Conservation (phyloP, 2,329 filamentous ascomycete genomes). For the Trichothecium roseum region DNA sequence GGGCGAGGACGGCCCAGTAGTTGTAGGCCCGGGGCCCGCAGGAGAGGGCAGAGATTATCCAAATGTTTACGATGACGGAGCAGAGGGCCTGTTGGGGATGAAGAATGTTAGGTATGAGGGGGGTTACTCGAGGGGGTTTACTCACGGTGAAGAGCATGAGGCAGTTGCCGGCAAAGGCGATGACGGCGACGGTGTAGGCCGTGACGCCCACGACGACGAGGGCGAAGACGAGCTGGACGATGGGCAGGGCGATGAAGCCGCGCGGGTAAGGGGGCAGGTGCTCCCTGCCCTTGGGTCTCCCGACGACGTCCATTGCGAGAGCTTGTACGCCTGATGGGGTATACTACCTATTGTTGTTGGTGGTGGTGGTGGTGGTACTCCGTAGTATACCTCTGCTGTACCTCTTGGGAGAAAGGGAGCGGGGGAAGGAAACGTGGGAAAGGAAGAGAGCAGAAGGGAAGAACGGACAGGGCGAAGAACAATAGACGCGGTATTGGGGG, state of each 20-base stretch:
- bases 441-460: too few relatives aligned
- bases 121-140: too few relatives aligned
- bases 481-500: too few relatives aligned
- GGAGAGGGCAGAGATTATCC: conserved; percentile 33
- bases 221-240: conserved; percentile 33
- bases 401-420: too few relatives aligned
- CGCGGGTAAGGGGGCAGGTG: conserved; percentile 35
- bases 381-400: too few relatives aligned
- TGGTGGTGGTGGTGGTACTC: too few relatives aligned
- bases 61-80: conserved; percentile 34
- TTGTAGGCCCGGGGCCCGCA: conserved; percentile 34
- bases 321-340: too few relatives aligned
- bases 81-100: conserved; percentile 28
- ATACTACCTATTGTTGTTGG: too few relatives aligned
- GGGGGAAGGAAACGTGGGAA: too few relatives aligned
- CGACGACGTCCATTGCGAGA: too few relatives aligned
- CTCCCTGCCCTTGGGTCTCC: conserved; percentile 20
- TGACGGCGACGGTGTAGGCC: conserved; percentile 27
- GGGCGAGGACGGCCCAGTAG: conserved; percentile 39
- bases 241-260: conserved; percentile 31
- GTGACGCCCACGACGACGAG: conserved; percentile 35
- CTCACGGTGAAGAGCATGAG: conserved; percentile 29
- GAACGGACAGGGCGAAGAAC: too few relatives aligned
- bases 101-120: too few relatives aligned
- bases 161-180: conserved; percentile 23